Conservation (phyloP, 2,329 filamentous ascomycete genomes). For the Penicillium aurantiogriseum region DNA sequence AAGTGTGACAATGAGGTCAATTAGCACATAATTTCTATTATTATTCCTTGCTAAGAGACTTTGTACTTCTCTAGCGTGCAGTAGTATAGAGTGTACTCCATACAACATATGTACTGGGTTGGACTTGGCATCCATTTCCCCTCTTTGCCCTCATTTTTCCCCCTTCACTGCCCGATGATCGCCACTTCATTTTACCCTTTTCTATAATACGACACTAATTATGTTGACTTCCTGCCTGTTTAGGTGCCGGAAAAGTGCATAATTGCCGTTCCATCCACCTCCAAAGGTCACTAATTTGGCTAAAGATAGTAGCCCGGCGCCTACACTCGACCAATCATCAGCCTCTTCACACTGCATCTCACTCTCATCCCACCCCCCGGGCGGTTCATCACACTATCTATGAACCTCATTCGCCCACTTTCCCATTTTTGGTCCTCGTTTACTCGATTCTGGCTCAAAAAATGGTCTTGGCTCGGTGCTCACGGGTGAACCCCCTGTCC, state of each 20-base stretch:
- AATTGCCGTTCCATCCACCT: slow-evolving; percentile 15
- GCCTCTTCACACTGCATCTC: slow-evolving; percentile 12
- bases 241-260: slow-evolving; percentile 7
- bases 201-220: background rate
- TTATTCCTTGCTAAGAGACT: background rate
- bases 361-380: slow-evolving; percentile 7
- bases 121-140: slow-evolving; percentile 1
- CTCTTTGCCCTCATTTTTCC: background rate
- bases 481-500: slow-evolving; percentile 4
- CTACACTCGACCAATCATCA: slow-evolving; percentile 26
- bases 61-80: slow-evolving; percentile 4
- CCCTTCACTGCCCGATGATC: slow-evolving; percentile 1
- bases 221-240: background rate
- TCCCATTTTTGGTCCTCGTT: slow-evolving; percentile 2
- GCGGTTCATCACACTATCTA: slow-evolving; percentile 25
- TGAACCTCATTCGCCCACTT: slow-evolving; percentile 12
- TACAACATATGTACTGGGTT: background rate
- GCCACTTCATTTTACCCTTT: background rate
- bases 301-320: slow-evolving; percentile 36
- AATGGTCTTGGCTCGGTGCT: slow-evolving; percentile 16
- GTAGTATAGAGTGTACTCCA: background rate
- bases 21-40: slow-evolving; percentile 5
- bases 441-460: slow-evolving; percentile 9
- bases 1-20: slow-evolving; percentile 4
- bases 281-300: slow-evolving; percentile 13